A percentile compares a stretch with the other conserved stretches of the same genome.
Evolutionary conservation across 1,139 yeast species (phyloP).

Genomic region (Kluyveromyces sp.): DNA sequence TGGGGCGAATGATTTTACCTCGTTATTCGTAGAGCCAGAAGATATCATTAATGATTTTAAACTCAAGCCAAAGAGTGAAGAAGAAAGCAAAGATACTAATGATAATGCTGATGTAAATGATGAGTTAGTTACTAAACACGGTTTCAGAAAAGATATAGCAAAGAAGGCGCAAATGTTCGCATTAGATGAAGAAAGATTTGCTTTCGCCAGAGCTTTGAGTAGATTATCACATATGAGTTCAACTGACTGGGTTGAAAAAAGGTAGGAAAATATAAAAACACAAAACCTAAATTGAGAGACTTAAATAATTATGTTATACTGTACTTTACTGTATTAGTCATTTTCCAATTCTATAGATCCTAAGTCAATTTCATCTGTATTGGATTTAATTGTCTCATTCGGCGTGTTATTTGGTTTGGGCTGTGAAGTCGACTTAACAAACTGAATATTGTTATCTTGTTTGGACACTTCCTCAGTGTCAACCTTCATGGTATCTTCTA

Average conservation of each 20-base stretch:
- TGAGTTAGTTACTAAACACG: constrained; percentile 60
- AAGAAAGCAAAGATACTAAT: constrained; percentile 10
- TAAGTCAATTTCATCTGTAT: constrained; percentile 67
- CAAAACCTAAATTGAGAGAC: not conserved
- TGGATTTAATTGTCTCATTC: constrained; percentile 20
- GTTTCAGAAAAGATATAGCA: constrained; percentile 68
- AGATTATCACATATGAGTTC: constrained; percentile 92
- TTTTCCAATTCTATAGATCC: constrained; percentile 29
- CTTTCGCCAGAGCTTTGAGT: constrained; percentile 90
- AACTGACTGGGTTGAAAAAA: constrained; percentile 68
- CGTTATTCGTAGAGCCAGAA: constrained; percentile 80
- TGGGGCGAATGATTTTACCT: constrained; percentile 75
- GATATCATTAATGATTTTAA: constrained; percentile 52
- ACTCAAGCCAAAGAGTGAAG: constrained; percentile 25
- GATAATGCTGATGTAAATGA: constrained; percentile 32
- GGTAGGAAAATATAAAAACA: not conserved
- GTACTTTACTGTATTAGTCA: too few relatives aligned
- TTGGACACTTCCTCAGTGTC: constrained; percentile 31
- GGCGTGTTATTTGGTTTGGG: constrained; percentile 5
- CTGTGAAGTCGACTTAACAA: constrained; percentile 32
- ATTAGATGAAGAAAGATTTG: constrained; percentile 89
- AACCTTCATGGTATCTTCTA: constrained; percentile 35
- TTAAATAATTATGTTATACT: not conserved
- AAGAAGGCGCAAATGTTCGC: constrained; percentile 75
- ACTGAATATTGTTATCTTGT: constrained; percentile 39